A percentile compares a stretch with the other conserved stretches of the same genome.
Conservation (phyloP, 768 basidiomycete genomes). For the Boletus subparvulus region DNA sequence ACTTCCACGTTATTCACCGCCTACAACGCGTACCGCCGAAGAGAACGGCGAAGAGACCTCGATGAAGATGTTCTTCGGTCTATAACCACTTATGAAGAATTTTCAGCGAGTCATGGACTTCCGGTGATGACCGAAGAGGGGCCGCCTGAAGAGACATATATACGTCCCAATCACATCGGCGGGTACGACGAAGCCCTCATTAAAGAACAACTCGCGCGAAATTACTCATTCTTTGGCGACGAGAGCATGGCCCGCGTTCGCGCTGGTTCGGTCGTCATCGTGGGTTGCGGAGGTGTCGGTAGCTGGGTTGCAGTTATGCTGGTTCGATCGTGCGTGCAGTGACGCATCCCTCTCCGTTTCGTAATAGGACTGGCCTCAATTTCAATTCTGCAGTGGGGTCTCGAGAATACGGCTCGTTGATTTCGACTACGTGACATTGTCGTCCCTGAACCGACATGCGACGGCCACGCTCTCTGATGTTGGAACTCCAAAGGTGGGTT, state of each 20-base stretch:
- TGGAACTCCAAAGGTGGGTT: slow-evolving; percentile 87
- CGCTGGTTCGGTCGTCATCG: slow-evolving; percentile 72
- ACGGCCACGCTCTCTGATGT: slow-evolving; percentile 88
- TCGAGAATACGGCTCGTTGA: slow-evolving; percentile 80
- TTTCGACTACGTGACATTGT: slow-evolving; percentile 95
- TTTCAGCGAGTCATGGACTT: neutral
- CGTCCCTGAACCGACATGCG: slow-evolving; percentile 93
- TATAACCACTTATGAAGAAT: slow-evolving; percentile 32
- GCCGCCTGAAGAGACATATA: slow-evolving; percentile 13
- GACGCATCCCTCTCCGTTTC: neutral
- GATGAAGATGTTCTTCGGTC: slow-evolving; percentile 57
- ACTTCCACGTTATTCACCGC: slow-evolving; percentile 61
- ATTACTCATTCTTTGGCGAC: slow-evolving; percentile 93
- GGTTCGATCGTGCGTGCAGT: slow-evolving; percentile 70
- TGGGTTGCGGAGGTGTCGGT: slow-evolving; percentile 96
- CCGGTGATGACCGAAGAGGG: slow-evolving; percentile 4
- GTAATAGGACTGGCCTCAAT: neutral
- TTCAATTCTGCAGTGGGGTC: slow-evolving; percentile 53
- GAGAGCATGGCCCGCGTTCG: slow-evolving; percentile 82
- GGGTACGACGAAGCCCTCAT: slow-evolving; percentile 80
- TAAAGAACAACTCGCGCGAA: slow-evolving; percentile 86
- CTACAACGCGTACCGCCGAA: slow-evolving; percentile 50
- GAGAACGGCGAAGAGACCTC: slow-evolving; percentile 53
- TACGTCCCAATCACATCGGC: slow-evolving; percentile 17
- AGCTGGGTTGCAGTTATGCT: slow-evolving; percentile 96